Base-by-base conservation (phyloP, 257 asterid species). In the Ballota nigra region DNA sequence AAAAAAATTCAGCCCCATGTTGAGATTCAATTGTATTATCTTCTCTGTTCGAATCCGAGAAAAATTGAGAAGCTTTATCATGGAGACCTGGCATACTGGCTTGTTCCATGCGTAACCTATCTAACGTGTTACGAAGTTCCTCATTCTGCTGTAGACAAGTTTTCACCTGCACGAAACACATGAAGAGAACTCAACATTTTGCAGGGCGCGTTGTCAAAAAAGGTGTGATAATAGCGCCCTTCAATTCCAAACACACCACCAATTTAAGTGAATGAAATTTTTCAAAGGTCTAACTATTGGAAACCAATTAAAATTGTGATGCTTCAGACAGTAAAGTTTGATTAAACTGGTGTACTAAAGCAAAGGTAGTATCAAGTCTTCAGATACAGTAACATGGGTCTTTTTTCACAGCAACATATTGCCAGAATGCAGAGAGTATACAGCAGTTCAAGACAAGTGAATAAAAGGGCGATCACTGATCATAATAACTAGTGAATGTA, bases 71-170 rank as follows among this genome's bases (percentile, higher is more conserved):
- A 74, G 72, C 75, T 61, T 73, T 81, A 71, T 71, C 83, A 70
- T 78, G 76, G 31, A 73, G 49, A 77, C 79, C 66, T 52, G 80
- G 79, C 74, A 68, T 52, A 74, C 66, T 82, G 49, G 88, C 82
- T 49, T 83, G 92, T 75, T 87, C 92, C 34, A 63, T 77, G 41
- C 99, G 87, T 78, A 89, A 76, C 83, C 83, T 84, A 62, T 88
- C 90, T 63, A 94, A 78, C 83, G 79, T 66, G 69, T 78, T 82
- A 72, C 97, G 96, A 51, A 91, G 97, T 76, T 89, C 96, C 81
- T 85, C 96, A 74, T 93, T 93, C 78, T 91, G 92, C 71, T 76
- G 85, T 49, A 90, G 82, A 75, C 96, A 89, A 68, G 76, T 84
- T 86, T 86, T 93, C 71, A 90, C 96, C 98, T 93, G 84, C 71